Conservation (phyloP, 441 rosid species). For the Gossypium davidsonii region DNA sequence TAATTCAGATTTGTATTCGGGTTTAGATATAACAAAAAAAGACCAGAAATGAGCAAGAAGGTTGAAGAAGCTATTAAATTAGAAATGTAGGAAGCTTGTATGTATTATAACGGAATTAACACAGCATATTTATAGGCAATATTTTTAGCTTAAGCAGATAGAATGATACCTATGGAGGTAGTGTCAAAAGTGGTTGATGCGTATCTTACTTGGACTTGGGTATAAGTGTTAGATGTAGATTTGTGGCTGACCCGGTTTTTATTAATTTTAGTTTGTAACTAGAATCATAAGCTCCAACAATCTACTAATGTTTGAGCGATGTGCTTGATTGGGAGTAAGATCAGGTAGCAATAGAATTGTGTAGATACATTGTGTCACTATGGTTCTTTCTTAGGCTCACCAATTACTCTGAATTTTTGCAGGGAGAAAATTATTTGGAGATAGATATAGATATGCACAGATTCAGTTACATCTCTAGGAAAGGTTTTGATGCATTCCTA, state of each 20-base stretch:
- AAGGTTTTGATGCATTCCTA: constrained; percentile 79
- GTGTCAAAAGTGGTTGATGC: too few relatives aligned
- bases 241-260: too few relatives aligned
- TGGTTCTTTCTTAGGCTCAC: background rate
- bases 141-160: too few relatives aligned
- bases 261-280: background rate
- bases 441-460: constrained; percentile 90
- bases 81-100: background rate
- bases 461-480: constrained; percentile 78
- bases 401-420: constrained; percentile 9
- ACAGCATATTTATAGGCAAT: background rate
- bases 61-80: background rate
- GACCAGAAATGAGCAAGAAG: background rate
- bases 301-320: background rate
- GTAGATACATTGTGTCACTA: background rate
- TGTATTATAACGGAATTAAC: background rate
- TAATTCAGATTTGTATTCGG: too few relatives aligned
- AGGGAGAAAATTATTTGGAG: constrained; percentile 81
- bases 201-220: too few relatives aligned
- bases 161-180: too few relatives aligned
- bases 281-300: background rate
- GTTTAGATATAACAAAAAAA: too few relatives aligned
- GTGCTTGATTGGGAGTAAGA: background rate
- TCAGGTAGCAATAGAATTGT: background rate
- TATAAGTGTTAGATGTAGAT: too few relatives aligned